Conservation (phyloP, 164 flowering plant genomes). For the Nymphaea colorata region DNA sequence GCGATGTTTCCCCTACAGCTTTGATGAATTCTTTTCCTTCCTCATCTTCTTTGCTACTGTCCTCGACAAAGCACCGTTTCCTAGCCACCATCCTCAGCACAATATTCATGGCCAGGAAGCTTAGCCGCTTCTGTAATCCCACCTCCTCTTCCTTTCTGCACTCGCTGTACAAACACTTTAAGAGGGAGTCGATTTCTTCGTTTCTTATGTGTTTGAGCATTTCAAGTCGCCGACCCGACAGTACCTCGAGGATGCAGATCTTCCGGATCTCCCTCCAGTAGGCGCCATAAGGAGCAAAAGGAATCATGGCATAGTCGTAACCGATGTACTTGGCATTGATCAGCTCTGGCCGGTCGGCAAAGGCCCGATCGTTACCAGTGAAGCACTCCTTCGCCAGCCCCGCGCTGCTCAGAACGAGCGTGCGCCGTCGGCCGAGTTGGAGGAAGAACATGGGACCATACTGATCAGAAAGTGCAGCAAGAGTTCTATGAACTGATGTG, state of each 20-base stretch:
- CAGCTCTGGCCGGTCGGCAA: constrained; percentile 5
- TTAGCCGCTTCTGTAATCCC: constrained; percentile 18
- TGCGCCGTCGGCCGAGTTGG: constrained; percentile 9
- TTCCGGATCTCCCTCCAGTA: neutral
- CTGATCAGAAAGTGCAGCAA: constrained; percentile 12
- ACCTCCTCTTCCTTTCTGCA: neutral
- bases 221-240: neutral
- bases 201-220: neutral
- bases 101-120: constrained; percentile 18
- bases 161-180: neutral
- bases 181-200: neutral
- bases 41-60: neutral
- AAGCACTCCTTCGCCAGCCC: constrained; percentile 20
- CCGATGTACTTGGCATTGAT: constrained; percentile 3
- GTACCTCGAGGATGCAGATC: neutral
- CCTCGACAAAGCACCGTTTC: constrained; percentile 23
- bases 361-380: constrained; percentile 8
- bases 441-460: constrained; percentile 11
- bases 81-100: constrained; percentile 35
- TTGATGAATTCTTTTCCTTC: constrained; percentile 5
- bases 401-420: constrained; percentile 9
- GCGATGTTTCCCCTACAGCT: constrained; percentile 5
- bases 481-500: neutral
- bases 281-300: constrained; percentile 6
- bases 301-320: constrained; percentile 7